Base-by-base conservation (phyloP, 2,329 filamentous ascomycete species). In the Alternaria brassicae region DNA sequence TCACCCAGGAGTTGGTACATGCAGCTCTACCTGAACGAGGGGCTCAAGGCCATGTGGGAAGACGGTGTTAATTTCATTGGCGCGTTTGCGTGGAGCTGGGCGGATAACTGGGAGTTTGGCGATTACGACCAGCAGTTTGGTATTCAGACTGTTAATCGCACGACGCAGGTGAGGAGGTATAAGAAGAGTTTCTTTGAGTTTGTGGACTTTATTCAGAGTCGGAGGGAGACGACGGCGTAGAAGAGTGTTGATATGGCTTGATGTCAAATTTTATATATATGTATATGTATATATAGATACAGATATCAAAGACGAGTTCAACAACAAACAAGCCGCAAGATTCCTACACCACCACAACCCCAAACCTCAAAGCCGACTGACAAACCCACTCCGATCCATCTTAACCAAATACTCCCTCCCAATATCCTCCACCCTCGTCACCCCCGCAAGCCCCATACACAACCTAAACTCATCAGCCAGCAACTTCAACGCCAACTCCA, bases 141-240 rank as follows among this genome's bases (percentile, higher is more conserved):
- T 0, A 80, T 88, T 42, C 85, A 88, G 69, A 81, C 79, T 1
- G 83, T 87, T 2, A 85, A 87, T 62, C 76, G 80, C 4, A 85
- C 83, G 3, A 84, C 81, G 3, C 80, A 83, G 69, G 77, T 81
- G 61, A 71, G 84, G 23, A 70, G 77, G 37, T 86, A 82, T 53
- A 87, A 86, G 76, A 85, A 84, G 77, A 86, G 83, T 49, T 85
- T 87, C 65, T 87, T 87, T 65, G 84, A 86, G 53, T 70, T 83
- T 65, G 82, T 86, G 15, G 83, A 86, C 65, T 86, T 86, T 58
- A 72, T 85, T 7, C 72, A 72, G 53, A 73, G 70, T 47, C 62
- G 67, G 53, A 61, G 67, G 32, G 62, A 67, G 34, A 4, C n/a
- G 34, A 10, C 34, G 10, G n/a, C n/a, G 15, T 12, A 27, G 25